Base-by-base conservation (phyloP, 2,329 filamentous ascomycete species). In the Mollisia scopiformis region DNA sequence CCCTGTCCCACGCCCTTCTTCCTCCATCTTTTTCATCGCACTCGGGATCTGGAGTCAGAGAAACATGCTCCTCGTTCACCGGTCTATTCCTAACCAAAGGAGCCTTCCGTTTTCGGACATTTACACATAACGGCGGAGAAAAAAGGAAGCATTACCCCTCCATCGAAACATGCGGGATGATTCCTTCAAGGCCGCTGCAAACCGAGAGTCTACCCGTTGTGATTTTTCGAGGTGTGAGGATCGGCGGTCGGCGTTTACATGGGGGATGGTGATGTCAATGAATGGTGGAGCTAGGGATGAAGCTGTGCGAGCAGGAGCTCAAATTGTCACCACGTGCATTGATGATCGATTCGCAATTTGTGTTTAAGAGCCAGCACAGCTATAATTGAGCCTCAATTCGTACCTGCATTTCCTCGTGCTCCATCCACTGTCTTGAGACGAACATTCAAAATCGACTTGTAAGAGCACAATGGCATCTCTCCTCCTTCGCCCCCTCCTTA, bases 401-500 rank as follows among this genome's bases (percentile, higher is more conserved):
- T 19, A 19, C 28, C 19, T 31, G 10, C 52, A 19, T 54, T 39
- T 21, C 6, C 23, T 31, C 25, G 14, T 21, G 13, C 23, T 21
- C 23, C 23, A 19, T 43, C 8, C 21, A 16, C 11, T 30, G 25
- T 23, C 31, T 37, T 16, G 6, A 19, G 14, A 6, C 6, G 4
- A 4, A 28, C 10, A 28, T 23, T 2, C 33, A 54, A 35, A 23
- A 30, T 13, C 33, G 21, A n/a, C 23, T n/a, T 25, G 21, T 11
- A 27, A 14, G 33, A 50, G 8, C n/a, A 65, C 35, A 56, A 72
- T 72, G 72, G 62, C 71, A 57, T 62, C 66, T 14, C 62, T 73
- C 39, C 65, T 74, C 53, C 62, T 73, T 41, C 71, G 71, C 14
- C 72, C 71, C 16, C 59, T 70, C 41, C 47, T 74, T 37, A 68